Base-by-base conservation (phyloP, 352 stramenopile species). In the Phytopythium montanum region DNA sequence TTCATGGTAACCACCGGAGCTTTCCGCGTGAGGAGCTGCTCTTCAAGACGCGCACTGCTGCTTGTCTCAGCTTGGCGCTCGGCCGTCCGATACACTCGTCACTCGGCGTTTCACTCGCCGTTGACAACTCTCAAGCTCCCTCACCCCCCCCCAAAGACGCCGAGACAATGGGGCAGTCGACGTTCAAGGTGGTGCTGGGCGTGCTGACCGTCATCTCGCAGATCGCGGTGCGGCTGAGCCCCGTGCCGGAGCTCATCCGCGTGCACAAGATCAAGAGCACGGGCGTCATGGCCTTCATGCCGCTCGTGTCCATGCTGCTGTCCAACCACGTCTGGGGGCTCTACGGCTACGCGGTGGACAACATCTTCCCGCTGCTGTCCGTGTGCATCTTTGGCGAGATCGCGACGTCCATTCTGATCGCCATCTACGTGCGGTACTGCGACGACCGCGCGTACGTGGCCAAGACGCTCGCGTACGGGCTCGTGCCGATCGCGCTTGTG, bases 271-370 rank as follows among this genome's bases (percentile, higher is more conserved):
- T 44, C 53, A 62, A 72, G 57, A 72, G 66, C 31, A 65, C 60
- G 0, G 68, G 68, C 34, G 56, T 62, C n/a, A 65, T 69, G 64
- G 56, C 58, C 7, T 45, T 66, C 7, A 57, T 69, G 2, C 68
- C 68, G 23, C 36, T 75, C 2, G 49, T 75, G 1, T 65, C 60
- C 4, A 71, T 75, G 64, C 54, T 68, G 44, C 54, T 71, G 42
- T 72, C 65, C 60, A 66, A 69, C 59, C 57, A 69, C 46, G 50
- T 71, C 14, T 71, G 63, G 65, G 52, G 68, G 48, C 49, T 79
- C 18, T 73, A 73, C 38, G 66, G 53, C 14, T 64, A 62, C 23
- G 4, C 61, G 1, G 59, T 42, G 1, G 39, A 56, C 52, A 66
- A 54, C 46, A 53, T 69, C 21, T 66, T 69, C 42, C 66, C 66